phyloP scores from a whole-genome alignment of 208 protist species.

The Acanthamoeba polyphaga region DNA sequence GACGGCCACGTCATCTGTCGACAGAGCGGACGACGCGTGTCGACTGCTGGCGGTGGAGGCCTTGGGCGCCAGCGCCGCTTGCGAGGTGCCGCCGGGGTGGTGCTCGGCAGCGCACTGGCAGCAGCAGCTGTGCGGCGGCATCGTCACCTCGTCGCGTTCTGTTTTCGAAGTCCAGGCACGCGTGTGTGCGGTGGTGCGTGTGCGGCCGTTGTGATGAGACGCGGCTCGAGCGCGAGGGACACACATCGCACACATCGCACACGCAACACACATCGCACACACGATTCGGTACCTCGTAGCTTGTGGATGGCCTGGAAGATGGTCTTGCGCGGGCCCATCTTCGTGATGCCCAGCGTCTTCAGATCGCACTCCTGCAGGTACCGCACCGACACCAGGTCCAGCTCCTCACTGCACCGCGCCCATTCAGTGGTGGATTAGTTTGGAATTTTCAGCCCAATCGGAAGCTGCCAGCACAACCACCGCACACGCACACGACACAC shows the following conservation, averaged over 20 bases:
- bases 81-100: neutral
- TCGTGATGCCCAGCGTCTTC: slow-evolving; percentile 38
- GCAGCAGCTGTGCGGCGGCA: slow-evolving; percentile 6
- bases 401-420: neutral
- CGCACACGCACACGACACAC: neutral
- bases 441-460: no score
- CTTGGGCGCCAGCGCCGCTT: no score
- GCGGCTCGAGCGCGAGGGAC: no score
- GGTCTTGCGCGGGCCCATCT: slow-evolving; percentile 66
- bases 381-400: slow-evolving; percentile 49
- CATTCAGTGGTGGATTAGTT: no score
- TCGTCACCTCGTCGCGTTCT: slow-evolving; percentile 7
- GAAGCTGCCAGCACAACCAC: no score
- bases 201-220: no score
- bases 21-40: neutral
- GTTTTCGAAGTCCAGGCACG: neutral
- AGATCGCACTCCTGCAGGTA: slow-evolving; percentile 69
- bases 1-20: no score
- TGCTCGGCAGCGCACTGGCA: neutral
- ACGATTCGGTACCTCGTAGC: neutral
- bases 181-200: neutral
- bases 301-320: slow-evolving; percentile 20
- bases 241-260: no score
- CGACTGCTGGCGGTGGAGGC: no score
- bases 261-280: no score